A percentile compares a stretch with the other conserved stretches of the same genome.
phyloP scores from a whole-genome alignment of 768 basidiomycete genomes.

The Pleurotus djamor region DNA sequence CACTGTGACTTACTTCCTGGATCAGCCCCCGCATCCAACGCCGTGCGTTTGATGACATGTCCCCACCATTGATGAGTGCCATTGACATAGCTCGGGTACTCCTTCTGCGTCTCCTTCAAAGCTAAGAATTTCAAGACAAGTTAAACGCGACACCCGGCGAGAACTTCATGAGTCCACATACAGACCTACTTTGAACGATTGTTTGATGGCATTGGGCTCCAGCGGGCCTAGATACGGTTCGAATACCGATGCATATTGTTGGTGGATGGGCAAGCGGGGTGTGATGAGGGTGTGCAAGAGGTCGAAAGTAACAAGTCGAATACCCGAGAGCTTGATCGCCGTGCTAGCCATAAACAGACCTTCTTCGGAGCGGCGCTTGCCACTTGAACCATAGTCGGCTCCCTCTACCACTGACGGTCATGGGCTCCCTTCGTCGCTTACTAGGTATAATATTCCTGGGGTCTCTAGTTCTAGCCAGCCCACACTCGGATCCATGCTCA shows the following conservation, averaged over 20 bases:
- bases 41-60: slow-evolving; percentile 75
- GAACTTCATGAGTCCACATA: background rate
- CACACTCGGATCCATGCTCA: slow-evolving; percentile 42
- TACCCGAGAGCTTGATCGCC: slow-evolving; percentile 15
- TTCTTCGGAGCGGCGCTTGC: no score
- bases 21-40: slow-evolving; percentile 72
- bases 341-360: background rate
- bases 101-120: slow-evolving; percentile 45
- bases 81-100: slow-evolving; percentile 51
- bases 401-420: no score
- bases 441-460: no score
- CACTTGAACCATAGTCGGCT: no score
- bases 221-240: slow-evolving; percentile 65
- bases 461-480: background rate
- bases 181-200: slow-evolving; percentile 61
- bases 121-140: slow-evolving; percentile 22
- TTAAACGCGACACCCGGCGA: background rate
- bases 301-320: slow-evolving; percentile 78
- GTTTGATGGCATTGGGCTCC: slow-evolving; percentile 46
- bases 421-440: no score
- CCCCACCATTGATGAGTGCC: slow-evolving; percentile 70
- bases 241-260: slow-evolving; percentile 66
- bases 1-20: slow-evolving; percentile 37
- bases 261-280: slow-evolving; percentile 65
- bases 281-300: slow-evolving; percentile 72